Base-by-base conservation (phyloP, 257 asterid genomes). In the Capsicum baccatum region DNA sequence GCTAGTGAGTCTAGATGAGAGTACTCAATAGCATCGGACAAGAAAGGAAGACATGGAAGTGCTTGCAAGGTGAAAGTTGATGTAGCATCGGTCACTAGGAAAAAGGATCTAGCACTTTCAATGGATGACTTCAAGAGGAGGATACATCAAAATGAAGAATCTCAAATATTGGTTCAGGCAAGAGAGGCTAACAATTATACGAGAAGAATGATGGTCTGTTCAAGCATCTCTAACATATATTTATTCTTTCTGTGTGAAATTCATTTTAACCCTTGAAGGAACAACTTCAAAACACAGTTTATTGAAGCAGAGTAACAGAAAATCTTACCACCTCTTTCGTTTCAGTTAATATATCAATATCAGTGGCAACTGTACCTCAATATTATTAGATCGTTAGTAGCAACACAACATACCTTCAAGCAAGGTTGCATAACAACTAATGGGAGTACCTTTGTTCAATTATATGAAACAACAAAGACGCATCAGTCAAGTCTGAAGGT, bases 71-170 rank as follows among this genome's bases (percentile, higher is more conserved):
- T 21, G 83, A 66, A 17, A 89, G 88, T 70, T 42, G 1, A 70
- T 26, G 83, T 83, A 54, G 89, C 12, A 3, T 52, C 71, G 6
- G 97, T 91, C 88, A 93, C 90, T 68, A 90, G 98, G 85, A 92
- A 92, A 59, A 86, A 92, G 85, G 91, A 87, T 42, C 0, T 5
- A 10, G 42, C 70, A 63, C 0, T 63, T 63, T 63, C 33, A 42
- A 70, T 16, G 33, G 19, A 70, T 70, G 79, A 17, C n/a, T 90
- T 94, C 85, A 88, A 88, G 91, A 81, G 83, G 44, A 88, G 93
- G 84, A 91, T 92, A 84, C 86, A 89, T 6, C 91, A 93, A 64
- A 63, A 66, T 33, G 17, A 66, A 70, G 84, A 79, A 89, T 86
- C 83, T 1, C 85, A 89, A 76, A 90, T 92, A 33, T 48, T 92